Evolutionary conservation across 345 rosid species (phyloP).

Genomic region (Corchorus capsularis): DNA sequence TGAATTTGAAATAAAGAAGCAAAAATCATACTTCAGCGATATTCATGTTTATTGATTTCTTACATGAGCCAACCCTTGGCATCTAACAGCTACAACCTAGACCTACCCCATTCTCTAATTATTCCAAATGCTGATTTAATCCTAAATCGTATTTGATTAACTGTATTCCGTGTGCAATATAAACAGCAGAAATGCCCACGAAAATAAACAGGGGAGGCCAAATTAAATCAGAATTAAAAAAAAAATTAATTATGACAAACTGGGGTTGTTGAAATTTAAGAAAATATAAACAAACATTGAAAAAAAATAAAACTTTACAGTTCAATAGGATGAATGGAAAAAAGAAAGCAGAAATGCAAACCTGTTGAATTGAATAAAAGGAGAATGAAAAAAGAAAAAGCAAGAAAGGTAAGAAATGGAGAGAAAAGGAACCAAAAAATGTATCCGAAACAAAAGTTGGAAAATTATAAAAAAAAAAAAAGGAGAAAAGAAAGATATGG

Average conservation of each 20-base stretch:
- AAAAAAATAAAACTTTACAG: neutral
- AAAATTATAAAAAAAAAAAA: neutral
- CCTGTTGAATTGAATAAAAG: conserved; percentile 3
- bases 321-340: too few relatives aligned
- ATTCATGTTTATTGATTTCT: neutral
- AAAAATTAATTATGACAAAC: neutral
- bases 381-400: neutral
- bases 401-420: neutral
- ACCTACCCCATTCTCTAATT: neutral
- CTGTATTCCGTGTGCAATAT: neutral
- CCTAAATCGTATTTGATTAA: neutral
- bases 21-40: neutral
- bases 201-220: neutral
- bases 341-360: neutral
- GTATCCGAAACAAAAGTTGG: neutral
- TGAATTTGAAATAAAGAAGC: neutral
- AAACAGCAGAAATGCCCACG: neutral
- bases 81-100: neutral
- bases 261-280: too few relatives aligned
- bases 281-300: neutral
- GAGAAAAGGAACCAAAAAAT: neutral
- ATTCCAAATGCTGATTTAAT: neutral
- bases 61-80: neutral
- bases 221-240: neutral
- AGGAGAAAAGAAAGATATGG: neutral